phyloP scores from a whole-genome alignment of 75 land plant species.

The Ceratopteris richardii region DNA sequence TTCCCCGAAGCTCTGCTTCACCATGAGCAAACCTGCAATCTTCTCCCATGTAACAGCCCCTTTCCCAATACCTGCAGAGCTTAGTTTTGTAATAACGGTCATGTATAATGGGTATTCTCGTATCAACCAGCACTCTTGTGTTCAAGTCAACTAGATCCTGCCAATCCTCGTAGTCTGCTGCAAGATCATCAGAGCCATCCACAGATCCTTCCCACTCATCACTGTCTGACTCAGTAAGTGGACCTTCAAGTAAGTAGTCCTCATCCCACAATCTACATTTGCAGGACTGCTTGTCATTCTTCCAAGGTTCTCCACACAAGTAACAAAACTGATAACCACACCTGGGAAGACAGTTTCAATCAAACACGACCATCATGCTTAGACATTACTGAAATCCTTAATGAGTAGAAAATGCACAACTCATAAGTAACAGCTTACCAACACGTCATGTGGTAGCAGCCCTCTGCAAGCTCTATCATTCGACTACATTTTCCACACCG shows the following conservation, averaged over 20 bases:
- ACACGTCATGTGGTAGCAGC: conserved; percentile 97
- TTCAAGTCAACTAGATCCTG: conserved; percentile 22
- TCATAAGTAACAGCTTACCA: conserved; percentile 27
- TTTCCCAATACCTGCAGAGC: conserved; percentile 22
- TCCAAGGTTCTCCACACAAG: conserved; percentile 75
- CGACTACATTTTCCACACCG: conserved; percentile 81
- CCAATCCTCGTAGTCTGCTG: conserved; percentile 24
- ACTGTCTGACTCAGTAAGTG: conserved; percentile 16
- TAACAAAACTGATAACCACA: conserved; percentile 94
- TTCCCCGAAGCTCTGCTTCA: conserved; percentile 16
- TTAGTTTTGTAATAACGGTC: conserved; percentile 21
- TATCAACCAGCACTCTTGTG: neutral
- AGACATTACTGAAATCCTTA: neutral
- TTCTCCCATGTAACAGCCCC: conserved; percentile 11
- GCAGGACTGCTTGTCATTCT: conserved; percentile 57
- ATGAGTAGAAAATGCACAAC: neutral
- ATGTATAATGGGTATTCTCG: neutral
- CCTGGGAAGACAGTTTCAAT: conserved; percentile 36
- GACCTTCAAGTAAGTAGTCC: conserved; percentile 28
- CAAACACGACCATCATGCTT: neutral
- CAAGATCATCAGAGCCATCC: neutral
- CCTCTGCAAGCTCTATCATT: conserved; percentile 92
- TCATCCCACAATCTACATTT: conserved; percentile 68
- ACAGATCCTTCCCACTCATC: conserved; percentile 10
- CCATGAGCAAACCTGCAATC: conserved; percentile 35